Base-by-base conservation (phyloP, 2,329 filamentous ascomycete species). In the Pseudocercospora pini-densiflorae region DNA sequence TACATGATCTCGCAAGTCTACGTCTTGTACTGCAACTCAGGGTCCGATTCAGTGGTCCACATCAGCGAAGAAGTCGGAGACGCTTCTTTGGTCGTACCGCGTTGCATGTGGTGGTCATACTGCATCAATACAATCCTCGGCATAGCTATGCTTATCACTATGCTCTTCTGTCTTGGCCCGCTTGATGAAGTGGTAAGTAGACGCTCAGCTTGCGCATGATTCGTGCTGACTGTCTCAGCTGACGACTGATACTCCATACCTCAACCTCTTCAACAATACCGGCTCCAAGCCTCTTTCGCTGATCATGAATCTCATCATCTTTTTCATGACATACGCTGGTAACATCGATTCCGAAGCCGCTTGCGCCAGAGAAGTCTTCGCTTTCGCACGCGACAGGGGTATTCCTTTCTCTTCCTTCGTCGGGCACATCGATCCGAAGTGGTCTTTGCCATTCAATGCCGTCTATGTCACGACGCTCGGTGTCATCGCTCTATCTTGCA, bases 401-500 rank as follows among this genome's bases (percentile, higher is more conserved):
- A 60, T 75, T 21, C 74, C 74, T 3, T 75, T 75, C 72, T 66
- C 69, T 61, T 6, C 59, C 19, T 75, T 70, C 62, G 64, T 76
- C 27, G 65, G 68, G n/a, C 57, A 59, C 33, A 72, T 76, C 58
- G 66, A 66, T 31, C 67, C 71, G 9, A 68, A 68, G 29, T 70
- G 61, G 58, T 70, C 72, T 61, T 68, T 77, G 7, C 75, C 75
- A 1, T 63, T 73, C 9, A 76, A 75, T 61, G 65, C 73, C 1
- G 71, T 75, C 51, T 68, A 70, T 29, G 72, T 74, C 59, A 73
- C 73, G n/a, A 62, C 74, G 7, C 59, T 61, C 59, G 67, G 71
- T 62, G 71, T 67, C 40, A 67, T 76, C 55, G 66, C 79, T 3
- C 62, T 76, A 5, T 71, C 73, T 14, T 69, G 79, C 27, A 78